These are phyloP conservation scores for Chlorella vulgaris DNA, from an alignment of 139 green algal species.

Conservation along the genomic window DNA sequence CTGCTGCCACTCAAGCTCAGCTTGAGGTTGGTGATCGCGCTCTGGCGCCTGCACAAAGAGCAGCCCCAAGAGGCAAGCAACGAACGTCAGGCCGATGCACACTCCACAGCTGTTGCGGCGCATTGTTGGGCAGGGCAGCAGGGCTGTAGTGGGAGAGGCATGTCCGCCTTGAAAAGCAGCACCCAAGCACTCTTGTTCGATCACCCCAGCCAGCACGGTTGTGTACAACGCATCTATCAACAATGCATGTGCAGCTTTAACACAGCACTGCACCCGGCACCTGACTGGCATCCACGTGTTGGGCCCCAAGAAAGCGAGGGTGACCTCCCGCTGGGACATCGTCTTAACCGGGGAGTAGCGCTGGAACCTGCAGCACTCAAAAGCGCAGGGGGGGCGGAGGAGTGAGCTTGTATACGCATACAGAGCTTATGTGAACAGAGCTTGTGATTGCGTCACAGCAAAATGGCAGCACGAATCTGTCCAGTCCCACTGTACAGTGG, in stretches of 20 bases:
- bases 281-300: slow-evolving; percentile 41
- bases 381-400: neutral
- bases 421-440: neutral
- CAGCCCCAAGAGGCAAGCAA: neutral
- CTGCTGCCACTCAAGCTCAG: slow-evolving; percentile 23
- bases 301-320: slow-evolving; percentile 46
- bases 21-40: slow-evolving; percentile 24
- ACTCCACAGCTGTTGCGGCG: too few relatives aligned
- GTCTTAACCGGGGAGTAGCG: slow-evolving; percentile 36
- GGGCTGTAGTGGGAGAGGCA: neutral
- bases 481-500: too few relatives aligned
- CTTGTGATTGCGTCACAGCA: too few relatives aligned
- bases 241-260: too few relatives aligned
- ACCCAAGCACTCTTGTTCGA: too few relatives aligned
- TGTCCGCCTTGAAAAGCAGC: neutral
- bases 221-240: too few relatives aligned
- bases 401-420: neutral
- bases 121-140: neutral
- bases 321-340: slow-evolving; percentile 35
- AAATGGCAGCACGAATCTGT: too few relatives aligned
- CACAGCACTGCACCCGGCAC: neutral
- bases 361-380: slow-evolving; percentile 28
- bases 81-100: neutral
- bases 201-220: too few relatives aligned
- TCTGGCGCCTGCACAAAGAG: slow-evolving; percentile 6